Base-by-base conservation (phyloP, 2,329 filamentous ascomycete genomes). In the Pseudogymnoascus sp. region DNA sequence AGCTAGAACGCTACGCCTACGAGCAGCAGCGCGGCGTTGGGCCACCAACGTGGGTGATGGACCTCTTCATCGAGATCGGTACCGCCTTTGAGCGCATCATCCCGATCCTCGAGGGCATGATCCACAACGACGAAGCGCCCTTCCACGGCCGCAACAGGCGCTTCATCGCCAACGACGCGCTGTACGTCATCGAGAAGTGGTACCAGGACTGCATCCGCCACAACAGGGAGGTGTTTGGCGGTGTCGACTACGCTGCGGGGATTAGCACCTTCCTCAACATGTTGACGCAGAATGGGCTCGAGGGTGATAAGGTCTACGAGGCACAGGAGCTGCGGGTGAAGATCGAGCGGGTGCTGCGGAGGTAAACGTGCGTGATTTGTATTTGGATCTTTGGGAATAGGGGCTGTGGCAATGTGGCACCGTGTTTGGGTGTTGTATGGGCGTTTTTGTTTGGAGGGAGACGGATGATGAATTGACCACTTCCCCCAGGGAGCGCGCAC, bases 111-210 rank as follows among this genome's bases (percentile, higher is more conserved):
- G 87, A 90, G 70, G 76, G 77, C 29, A 82, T 89, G 74, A 89
- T 85, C 75, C 89, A 88, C 73, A 82, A 82, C 38, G 84, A 87
- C 66, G 83, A 88, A 68, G 77, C 81, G 5, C 87, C 87, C 0
- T 90, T 89, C 72, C 75, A 80, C 37, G 84, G 83, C 4, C 73
- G 76, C 3, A 82, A 83, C 62, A 78, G 83, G 52, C 78, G 79
- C 43, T 74, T 81, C 63, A 77, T 90, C 6, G 83, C 83, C 2
- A 78, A 79, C 26, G 85, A 89, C 71, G 80, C 89, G 43, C 73
- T 88, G 0, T 85, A 87, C 67, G 74, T 86, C 2, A 77, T 86
- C 3, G 76, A 81, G 63, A 76, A 78, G 62, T 91, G 88, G 88
- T 83, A 81, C 66, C 75, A 79, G 59, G 78, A 82, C 12, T 84